phyloP scores from a whole-genome alignment of 2,329 filamentous ascomycete genomes.

The Dactylellina parvicollis region DNA sequence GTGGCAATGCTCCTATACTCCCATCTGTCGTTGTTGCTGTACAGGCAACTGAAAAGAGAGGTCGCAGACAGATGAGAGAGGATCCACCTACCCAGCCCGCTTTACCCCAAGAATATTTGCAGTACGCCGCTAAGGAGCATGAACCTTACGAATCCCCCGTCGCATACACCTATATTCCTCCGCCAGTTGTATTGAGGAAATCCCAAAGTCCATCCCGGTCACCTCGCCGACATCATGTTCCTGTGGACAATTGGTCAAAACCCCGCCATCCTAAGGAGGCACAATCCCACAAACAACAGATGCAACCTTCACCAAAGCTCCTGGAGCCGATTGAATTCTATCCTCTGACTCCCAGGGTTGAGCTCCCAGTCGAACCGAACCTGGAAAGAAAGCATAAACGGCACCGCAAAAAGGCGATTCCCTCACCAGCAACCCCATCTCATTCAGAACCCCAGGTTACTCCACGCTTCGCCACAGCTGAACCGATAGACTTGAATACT shows the following conservation, averaged over 20 bases:
- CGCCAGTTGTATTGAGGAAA: background rate
- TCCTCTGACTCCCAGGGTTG: no score
- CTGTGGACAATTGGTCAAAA: background rate
- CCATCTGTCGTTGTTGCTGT: background rate
- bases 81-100: background rate
- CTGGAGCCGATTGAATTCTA: background rate
- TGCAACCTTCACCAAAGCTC: background rate
- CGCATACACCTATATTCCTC: background rate
- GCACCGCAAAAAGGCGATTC: background rate
- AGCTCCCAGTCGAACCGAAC: no score
- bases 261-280: background rate
- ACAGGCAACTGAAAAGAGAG: constrained; percentile 14
- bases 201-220: background rate
- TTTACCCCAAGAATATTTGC: constrained; percentile 1
- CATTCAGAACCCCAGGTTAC: background rate
- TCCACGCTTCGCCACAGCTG: background rate
- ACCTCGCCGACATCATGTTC: background rate
- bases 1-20: background rate
- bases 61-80: constrained; percentile 25
- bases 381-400: background rate
- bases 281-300: background rate
- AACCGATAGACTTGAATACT: no score
- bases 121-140: background rate
- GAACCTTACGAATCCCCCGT: background rate
- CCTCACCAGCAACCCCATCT: background rate